These are phyloP conservation scores for Aureobasidium sp. DNA, from an alignment of 2,329 filamentous ascomycete species.

Conservation along the genomic window DNA sequence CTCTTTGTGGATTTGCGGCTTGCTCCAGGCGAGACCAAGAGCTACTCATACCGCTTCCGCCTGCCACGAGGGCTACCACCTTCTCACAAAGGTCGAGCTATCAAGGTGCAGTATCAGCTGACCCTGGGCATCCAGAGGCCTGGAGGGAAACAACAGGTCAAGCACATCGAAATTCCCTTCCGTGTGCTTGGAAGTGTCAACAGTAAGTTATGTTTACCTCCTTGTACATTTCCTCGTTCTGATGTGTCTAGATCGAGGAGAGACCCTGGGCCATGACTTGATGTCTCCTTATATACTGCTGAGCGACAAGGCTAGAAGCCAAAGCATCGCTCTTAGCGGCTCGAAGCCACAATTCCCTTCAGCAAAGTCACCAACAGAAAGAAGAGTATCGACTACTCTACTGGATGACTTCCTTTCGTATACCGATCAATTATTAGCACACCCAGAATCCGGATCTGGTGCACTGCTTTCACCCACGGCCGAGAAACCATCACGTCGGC, in stretches of 20 bases:
- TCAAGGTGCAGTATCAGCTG: conserved; percentile 88
- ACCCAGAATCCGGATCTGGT: conserved; percentile 47
- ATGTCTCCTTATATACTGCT: conserved; percentile 91
- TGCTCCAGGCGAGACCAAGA: conserved; percentile 78
- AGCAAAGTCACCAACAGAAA: conserved; percentile 19
- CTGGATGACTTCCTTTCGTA: conserved; percentile 66
- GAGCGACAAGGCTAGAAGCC: conserved; percentile 64
- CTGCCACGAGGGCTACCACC: conserved; percentile 86
- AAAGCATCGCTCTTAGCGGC: conserved; percentile 29
- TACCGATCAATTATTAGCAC: conserved; percentile 65
- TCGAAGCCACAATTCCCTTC: conserved; percentile 16
- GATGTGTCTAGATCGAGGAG: conserved; percentile 54
- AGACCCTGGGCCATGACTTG: conserved; percentile 85
- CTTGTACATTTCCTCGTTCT: conserved; percentile 17
- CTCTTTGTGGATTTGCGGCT: conserved; percentile 89
- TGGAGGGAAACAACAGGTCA: conserved; percentile 72
- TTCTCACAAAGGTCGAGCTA: conserved; percentile 81
- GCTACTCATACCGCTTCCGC: conserved; percentile 79
- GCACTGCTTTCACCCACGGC: conserved; percentile 67
- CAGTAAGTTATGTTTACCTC: conserved; percentile 34
- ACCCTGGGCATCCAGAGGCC: conserved; percentile 87
- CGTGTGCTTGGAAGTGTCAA: conserved; percentile 91
- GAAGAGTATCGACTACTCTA: conserved; percentile 36
- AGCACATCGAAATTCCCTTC: conserved; percentile 88
- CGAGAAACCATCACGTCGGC: conserved; percentile 25